Evolutionary conservation across 371 early-diverging fungal genomes (phyloP).

Genomic region (Mucor irregularis): DNA sequence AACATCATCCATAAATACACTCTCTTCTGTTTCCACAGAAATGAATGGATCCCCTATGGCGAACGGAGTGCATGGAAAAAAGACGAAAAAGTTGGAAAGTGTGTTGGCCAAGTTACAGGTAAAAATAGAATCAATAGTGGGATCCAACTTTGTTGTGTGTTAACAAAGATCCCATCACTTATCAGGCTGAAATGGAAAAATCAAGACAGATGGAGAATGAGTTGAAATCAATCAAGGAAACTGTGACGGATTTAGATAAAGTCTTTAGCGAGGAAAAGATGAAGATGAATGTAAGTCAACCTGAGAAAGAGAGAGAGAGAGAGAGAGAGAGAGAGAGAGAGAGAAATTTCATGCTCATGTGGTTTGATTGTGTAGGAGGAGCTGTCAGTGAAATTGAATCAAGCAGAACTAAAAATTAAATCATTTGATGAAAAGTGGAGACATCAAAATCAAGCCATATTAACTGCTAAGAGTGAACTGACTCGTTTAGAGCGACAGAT

Average conservation of each 20-base stretch:
- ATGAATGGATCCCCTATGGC: not conserved
- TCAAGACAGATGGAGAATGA: conserved; percentile 41
- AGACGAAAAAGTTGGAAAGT: conserved; percentile 26
- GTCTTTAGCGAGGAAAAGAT: conserved; percentile 15
- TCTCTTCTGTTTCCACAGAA: conserved; percentile 4
- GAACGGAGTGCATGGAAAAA: conserved; percentile 2
- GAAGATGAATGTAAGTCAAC: conserved; percentile 12
- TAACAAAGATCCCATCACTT: not conserved
- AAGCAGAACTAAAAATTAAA: conserved; percentile 12
- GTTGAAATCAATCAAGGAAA: conserved; percentile 27
- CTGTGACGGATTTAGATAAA: conserved; percentile 26
- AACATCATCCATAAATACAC: conserved; percentile 7
- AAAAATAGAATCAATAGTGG: not conserved
- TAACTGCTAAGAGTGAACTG: conserved; percentile 23
- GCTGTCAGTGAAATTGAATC: conserved; percentile 3
- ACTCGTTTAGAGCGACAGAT: conserved; percentile 14
- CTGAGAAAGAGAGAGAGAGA: no score
- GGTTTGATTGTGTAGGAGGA: conserved; percentile 10
- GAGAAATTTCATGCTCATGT: no score
- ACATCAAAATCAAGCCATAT: conserved; percentile 19
- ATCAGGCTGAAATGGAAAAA: conserved; percentile 36
- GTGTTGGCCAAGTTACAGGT: conserved; percentile 38
- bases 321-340: no score
- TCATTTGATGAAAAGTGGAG: conserved; percentile 18
- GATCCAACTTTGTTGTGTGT: not conserved